A percentile compares a stretch with the other conserved stretches of the same genome.
phyloP scores from a whole-genome alignment of 768 basidiomycete species.

The Imleria badia region DNA sequence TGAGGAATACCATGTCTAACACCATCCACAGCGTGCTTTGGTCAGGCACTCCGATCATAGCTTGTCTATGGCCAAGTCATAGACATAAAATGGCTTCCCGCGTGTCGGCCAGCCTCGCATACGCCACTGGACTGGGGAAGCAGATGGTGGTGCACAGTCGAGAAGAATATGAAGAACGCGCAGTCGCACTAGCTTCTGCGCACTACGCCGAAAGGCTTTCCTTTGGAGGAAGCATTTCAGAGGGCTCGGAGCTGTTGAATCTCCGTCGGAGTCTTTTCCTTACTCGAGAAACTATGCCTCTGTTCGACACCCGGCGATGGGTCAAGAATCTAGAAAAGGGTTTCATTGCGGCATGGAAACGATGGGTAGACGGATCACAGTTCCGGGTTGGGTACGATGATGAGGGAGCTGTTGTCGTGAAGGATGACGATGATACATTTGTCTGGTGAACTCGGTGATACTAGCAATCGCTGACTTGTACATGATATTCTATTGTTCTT shows the following conservation, averaged over 20 bases:
- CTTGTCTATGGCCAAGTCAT: slow-evolving; percentile 44
- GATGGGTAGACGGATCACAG: slow-evolving; percentile 47
- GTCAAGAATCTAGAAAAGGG: slow-evolving; percentile 48
- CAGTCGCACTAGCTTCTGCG: slow-evolving; percentile 39
- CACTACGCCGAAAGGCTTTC: slow-evolving; percentile 12
- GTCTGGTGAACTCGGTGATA: background rate
- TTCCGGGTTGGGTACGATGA: slow-evolving; percentile 30
- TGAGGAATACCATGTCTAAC: background rate
- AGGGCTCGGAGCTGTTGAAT: slow-evolving; percentile 36
- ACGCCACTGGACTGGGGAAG: slow-evolving; percentile 47
- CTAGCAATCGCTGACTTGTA: background rate
- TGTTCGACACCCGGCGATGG: slow-evolving; percentile 52
- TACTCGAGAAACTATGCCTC: slow-evolving; percentile 39
- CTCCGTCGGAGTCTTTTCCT: slow-evolving; percentile 44
- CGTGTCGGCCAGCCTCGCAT: slow-evolving; percentile 48
- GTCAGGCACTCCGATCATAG: slow-evolving; percentile 51
- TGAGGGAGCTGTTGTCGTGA: slow-evolving; percentile 32
- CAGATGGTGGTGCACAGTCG: slow-evolving; percentile 45
- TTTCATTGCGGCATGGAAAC: slow-evolving; percentile 41
- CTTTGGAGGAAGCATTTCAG: background rate
- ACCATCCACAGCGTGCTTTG: slow-evolving; percentile 41
- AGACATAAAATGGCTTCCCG: slow-evolving; percentile 50
- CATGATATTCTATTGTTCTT: background rate
- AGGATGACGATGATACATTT: slow-evolving; percentile 31
- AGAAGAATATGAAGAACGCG: slow-evolving; percentile 47